Percentiles rank a stretch among this genome's conserved stretches.
Conservation (phyloP, 345 rosid genomes). For the Jatropha curcas region DNA sequence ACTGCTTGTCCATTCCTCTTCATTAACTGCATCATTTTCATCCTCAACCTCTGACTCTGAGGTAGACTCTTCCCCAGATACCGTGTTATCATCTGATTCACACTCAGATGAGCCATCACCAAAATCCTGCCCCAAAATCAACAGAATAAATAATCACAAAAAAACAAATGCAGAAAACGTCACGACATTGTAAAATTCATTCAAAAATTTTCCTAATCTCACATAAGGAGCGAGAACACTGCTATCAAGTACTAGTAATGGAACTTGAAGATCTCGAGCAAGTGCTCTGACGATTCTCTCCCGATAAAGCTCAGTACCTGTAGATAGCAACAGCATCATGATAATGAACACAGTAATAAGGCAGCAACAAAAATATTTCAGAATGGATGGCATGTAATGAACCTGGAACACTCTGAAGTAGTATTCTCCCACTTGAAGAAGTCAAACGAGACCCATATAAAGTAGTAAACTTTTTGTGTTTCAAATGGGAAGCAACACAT, state of each 20-base stretch:
- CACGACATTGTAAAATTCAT: constrained; percentile 6
- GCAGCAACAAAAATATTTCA: constrained; percentile 2
- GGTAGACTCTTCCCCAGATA: constrained; percentile 61
- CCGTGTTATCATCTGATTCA: constrained; percentile 67
- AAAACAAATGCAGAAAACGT: neutral
- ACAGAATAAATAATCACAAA: constrained; percentile 16
- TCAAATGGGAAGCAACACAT: constrained; percentile 85
- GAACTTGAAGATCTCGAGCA: constrained; percentile 82
- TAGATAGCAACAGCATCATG: constrained; percentile 20
- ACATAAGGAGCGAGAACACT: constrained; percentile 91
- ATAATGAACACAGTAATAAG: neutral
- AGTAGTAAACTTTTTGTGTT: constrained; percentile 52
- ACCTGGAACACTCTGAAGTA: constrained; percentile 96
- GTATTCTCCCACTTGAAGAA: constrained; percentile 87
- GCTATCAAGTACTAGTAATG: constrained; percentile 88
- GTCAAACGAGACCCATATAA: constrained; percentile 71
- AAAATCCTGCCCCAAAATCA: constrained; percentile 59
- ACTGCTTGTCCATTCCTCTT: constrained; percentile 70
- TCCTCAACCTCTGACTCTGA: constrained; percentile 91
- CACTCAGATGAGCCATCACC: constrained; percentile 61
- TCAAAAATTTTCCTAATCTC: constrained; percentile 48
- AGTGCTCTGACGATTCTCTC: constrained; percentile 92
- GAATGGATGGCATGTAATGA: constrained; percentile 8
- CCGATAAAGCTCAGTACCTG: constrained; percentile 92
- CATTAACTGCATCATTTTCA: constrained; percentile 65